These are phyloP conservation scores for Neofusicoccum kwambonambiense DNA, from an alignment of 2,329 filamentous ascomycete genomes.

Conservation along the genomic window DNA sequence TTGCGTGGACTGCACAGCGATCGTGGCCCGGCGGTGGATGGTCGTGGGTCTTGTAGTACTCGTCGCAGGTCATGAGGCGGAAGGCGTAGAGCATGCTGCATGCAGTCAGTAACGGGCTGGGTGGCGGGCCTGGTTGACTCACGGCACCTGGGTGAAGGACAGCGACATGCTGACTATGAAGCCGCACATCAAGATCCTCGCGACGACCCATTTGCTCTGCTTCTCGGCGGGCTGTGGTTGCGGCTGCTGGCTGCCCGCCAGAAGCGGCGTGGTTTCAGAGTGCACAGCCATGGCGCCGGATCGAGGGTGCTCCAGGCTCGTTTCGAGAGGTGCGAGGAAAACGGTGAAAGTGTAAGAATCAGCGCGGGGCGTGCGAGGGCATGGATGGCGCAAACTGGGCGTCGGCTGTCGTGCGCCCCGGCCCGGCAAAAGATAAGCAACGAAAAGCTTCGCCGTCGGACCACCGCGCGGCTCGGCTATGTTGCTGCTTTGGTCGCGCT, in stretches of 20 bases:
- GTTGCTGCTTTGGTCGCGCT: neutral
- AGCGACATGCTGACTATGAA: slow-evolving; percentile 59
- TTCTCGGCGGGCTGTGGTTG: neutral
- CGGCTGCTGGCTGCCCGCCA: slow-evolving; percentile 12
- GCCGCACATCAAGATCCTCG: slow-evolving; percentile 56
- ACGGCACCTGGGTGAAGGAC: slow-evolving; percentile 50
- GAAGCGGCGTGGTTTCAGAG: slow-evolving; percentile 20
- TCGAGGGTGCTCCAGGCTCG: slow-evolving; percentile 11
- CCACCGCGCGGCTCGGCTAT: neutral
- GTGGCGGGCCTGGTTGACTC: neutral
- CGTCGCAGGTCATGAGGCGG: slow-evolving; percentile 69
- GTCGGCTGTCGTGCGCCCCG: slow-evolving; percentile 7
- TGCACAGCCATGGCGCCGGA: slow-evolving; percentile 2
- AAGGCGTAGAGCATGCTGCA: slow-evolving; percentile 60
- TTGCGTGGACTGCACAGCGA: slow-evolving; percentile 60
- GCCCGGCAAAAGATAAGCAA: slow-evolving; percentile 11
- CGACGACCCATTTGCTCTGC: slow-evolving; percentile 29
- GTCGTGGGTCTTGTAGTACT: slow-evolving; percentile 62
- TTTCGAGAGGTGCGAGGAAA: neutral
- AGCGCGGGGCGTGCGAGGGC: neutral
- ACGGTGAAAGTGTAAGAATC: neutral
- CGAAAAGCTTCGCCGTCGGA: neutral
- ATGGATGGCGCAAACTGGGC: neutral
- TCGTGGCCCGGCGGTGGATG: slow-evolving; percentile 50
- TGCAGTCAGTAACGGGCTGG: neutral